These are phyloP conservation scores for Ceriops zippeliana DNA, from an alignment of 345 rosid genomes.

Conservation along the genomic window DNA sequence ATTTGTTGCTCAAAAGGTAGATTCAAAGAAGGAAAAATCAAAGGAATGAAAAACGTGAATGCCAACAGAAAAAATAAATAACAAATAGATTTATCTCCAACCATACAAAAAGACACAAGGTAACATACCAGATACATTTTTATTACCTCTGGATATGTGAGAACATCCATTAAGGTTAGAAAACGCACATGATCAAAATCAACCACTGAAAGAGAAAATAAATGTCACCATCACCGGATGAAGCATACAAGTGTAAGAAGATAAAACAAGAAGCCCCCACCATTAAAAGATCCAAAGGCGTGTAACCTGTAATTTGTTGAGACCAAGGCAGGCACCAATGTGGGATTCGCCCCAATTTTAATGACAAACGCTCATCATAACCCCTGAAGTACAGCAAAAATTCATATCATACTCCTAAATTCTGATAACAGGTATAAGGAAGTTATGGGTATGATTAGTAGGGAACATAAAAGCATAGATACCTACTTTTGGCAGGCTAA, in stretches of 20 bases:
- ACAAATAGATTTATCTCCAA: no score
- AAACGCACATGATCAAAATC: conserved; percentile 43
- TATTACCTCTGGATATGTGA: conserved; percentile 59
- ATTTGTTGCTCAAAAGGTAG: no score
- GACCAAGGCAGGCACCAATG: conserved; percentile 63
- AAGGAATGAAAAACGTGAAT: no score
- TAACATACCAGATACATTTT: background rate
- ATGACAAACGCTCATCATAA: conserved; percentile 45
- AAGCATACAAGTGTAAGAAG: background rate
- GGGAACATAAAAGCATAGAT: background rate
- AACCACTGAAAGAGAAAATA: conserved; percentile 45
- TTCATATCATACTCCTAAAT: no score
- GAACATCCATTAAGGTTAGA: conserved; percentile 66
- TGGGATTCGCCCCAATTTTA: conserved; percentile 46
- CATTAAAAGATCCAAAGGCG: background rate
- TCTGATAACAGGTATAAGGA: no score
- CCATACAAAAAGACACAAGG: no score
- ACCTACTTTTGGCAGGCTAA: conserved; percentile 48
- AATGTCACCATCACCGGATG: background rate
- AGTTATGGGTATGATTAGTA: background rate
- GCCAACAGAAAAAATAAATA: no score
- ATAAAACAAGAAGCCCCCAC: background rate
- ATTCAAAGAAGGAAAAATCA: no score
- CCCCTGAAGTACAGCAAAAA: conserved; percentile 18
- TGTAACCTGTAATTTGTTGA: conserved; percentile 54